Conservation (phyloP, 1,284 basidiomycete genomes). For the Trichosporon faecale region DNA sequence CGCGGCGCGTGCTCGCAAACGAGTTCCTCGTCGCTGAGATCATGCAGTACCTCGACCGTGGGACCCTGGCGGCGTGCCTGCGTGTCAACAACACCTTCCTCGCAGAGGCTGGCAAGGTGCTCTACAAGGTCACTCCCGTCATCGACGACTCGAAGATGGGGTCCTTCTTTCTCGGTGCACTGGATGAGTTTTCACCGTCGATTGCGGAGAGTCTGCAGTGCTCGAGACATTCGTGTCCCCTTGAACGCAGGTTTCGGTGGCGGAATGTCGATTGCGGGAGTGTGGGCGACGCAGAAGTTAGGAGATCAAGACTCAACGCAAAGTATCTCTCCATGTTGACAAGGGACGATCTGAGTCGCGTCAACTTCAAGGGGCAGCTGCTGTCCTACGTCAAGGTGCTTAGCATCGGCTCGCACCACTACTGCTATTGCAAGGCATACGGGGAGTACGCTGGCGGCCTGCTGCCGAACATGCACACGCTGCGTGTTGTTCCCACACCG, state of each 20-base stretch:
- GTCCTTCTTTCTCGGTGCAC: neutral
- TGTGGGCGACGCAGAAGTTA: neutral
- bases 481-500: neutral
- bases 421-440: neutral
- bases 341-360: neutral
- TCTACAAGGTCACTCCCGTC: neutral
- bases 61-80: neutral
- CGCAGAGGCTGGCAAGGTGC: neutral
- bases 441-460: neutral
- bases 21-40: slow-evolving; percentile 22
- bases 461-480: neutral
- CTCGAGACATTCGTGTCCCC: neutral
- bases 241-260: neutral
- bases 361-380: slow-evolving; percentile 11
- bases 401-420: slow-evolving; percentile 3
- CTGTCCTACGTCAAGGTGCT: slow-evolving; percentile 1
- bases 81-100: slow-evolving; percentile 5
- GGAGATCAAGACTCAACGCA: neutral
- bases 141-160: neutral
- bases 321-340: neutral
- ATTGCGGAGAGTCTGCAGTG: neutral
- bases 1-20: neutral
- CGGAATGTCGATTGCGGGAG: neutral
- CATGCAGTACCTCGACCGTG: neutral
- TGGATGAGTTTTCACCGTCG: neutral